These are phyloP conservation scores for Phlyctochytrium arcticum DNA, from an alignment of 192 early-diverging fungal species.

Conservation along the genomic window DNA sequence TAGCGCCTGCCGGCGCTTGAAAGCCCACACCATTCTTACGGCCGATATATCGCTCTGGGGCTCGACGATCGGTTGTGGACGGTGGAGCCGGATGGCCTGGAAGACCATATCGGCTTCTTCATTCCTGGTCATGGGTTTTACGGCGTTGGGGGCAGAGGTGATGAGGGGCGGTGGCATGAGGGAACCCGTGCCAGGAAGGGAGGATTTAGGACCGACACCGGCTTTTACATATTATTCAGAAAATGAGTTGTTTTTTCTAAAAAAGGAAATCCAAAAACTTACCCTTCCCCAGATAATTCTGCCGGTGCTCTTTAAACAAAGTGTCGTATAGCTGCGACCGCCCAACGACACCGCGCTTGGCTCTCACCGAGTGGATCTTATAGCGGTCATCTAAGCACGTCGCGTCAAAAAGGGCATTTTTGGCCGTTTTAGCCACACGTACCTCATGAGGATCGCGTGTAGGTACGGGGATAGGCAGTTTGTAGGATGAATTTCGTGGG, in stretches of 20 bases:
- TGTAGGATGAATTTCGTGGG: too few species aligned
- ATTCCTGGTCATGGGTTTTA: conserved; percentile 58
- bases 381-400: too few species aligned
- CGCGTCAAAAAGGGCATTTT: too few species aligned
- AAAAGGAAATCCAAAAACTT: not conserved
- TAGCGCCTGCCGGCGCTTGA: conserved; percentile 1
- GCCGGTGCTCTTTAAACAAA: conserved; percentile 71
- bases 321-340: conserved; percentile 81
- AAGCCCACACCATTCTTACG: conserved; percentile 14
- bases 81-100: conserved; percentile 57
- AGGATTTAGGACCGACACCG: not conserved
- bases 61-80: conserved; percentile 55
- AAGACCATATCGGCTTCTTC: conserved; percentile 69
- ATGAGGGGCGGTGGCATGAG: too few species aligned
- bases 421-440: too few species aligned
- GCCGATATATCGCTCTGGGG: conserved; percentile 37
- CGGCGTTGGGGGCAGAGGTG: too few species aligned
- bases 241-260: not conserved
- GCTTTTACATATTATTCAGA: not conserved
- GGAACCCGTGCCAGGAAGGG: too few species aligned
- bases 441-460: too few species aligned
- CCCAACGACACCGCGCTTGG: conserved; percentile 79
- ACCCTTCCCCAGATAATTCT: conserved; percentile 24
- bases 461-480: too few species aligned
- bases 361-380: conserved; percentile 89